These are phyloP conservation scores for Claviceps citrina DNA, from an alignment of 2,329 filamentous ascomycete genomes.

Conservation along the genomic window DNA sequence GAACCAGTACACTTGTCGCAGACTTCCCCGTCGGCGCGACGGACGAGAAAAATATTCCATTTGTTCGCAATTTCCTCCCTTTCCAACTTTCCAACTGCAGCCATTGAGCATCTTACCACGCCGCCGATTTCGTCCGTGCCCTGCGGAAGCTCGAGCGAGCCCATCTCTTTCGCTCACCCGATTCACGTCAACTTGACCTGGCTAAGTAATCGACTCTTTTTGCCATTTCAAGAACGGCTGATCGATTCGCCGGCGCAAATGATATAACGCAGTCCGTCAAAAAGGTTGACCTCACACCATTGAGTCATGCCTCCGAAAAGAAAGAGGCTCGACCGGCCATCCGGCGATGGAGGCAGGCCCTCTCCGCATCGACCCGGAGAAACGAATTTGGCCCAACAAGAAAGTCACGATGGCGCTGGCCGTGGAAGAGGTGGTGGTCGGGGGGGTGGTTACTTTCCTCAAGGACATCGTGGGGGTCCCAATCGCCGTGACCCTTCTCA, in stretches of 20 bases:
- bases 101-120: neutral
- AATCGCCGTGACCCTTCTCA: conserved; percentile 39
- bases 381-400: conserved; percentile 40
- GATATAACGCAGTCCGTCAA: conserved; percentile 15
- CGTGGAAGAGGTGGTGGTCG: conserved; percentile 24
- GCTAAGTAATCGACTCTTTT: neutral
- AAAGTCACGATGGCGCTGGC: conserved; percentile 35
- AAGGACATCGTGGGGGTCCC: conserved; percentile 25
- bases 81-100: too few species aligned
- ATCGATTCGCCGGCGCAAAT: conserved; percentile 15
- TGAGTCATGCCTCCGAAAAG: conserved; percentile 41
- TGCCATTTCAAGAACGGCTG: neutral
- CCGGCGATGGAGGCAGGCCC: conserved; percentile 36
- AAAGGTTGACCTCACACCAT: conserved; percentile 8
- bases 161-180: neutral
- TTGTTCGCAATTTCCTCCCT: neutral
- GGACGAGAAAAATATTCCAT: neutral
- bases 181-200: neutral
- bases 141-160: neutral
- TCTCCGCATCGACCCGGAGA: conserved; percentile 48
- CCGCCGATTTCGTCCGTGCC: neutral
- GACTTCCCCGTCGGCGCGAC: neutral
- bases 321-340: conserved; percentile 39
- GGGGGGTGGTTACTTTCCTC: conserved; percentile 28
- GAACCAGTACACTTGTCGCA: too few species aligned